Conservation (phyloP, 1,139 yeast genomes). For the Pichia sp. region DNA sequence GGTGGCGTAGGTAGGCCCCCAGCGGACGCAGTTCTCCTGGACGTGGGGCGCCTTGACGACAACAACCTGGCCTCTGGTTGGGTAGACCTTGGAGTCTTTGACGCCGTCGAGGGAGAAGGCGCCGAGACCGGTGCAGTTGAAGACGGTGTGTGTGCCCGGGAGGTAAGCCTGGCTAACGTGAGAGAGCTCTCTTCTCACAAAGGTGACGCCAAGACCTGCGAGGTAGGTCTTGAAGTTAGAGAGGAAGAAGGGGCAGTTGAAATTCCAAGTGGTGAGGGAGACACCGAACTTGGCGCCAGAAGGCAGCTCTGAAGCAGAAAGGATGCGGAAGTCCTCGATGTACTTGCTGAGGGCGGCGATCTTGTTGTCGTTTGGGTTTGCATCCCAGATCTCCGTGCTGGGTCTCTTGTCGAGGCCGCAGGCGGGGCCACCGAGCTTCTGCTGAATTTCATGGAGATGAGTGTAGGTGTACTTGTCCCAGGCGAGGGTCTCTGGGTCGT, state of each 20-base stretch:
- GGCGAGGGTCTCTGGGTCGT: constrained; percentile 46
- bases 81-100: constrained; percentile 49
- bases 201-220: constrained; percentile 44
- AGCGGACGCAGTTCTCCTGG: constrained; percentile 43
- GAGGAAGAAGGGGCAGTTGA: constrained; percentile 61
- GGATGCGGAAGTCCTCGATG: constrained; percentile 39
- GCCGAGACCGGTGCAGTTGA: constrained; percentile 70
- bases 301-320: constrained; percentile 39
- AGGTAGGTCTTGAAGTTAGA: constrained; percentile 42
- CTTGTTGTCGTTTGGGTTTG: constrained; percentile 40
- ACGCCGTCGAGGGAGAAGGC: constrained; percentile 56
- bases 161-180: constrained; percentile 54
- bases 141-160: constrained; percentile 43
- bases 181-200: constrained; percentile 40
- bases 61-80: constrained; percentile 69
- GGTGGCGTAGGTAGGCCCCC: constrained; percentile 53
- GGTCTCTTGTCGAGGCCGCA: constrained; percentile 54
- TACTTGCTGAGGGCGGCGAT: constrained; percentile 43
- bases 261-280: constrained; percentile 55
- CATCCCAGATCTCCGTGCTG: constrained; percentile 55
- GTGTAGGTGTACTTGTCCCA: constrained; percentile 56
- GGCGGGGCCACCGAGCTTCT: constrained; percentile 47
- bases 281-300: constrained; percentile 51
- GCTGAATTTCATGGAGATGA: constrained; percentile 42
- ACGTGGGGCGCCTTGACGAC: constrained; percentile 57